phyloP scores from a whole-genome alignment of 1,284 basidiomycete genomes.

The Ceratobasidium sp. region DNA sequence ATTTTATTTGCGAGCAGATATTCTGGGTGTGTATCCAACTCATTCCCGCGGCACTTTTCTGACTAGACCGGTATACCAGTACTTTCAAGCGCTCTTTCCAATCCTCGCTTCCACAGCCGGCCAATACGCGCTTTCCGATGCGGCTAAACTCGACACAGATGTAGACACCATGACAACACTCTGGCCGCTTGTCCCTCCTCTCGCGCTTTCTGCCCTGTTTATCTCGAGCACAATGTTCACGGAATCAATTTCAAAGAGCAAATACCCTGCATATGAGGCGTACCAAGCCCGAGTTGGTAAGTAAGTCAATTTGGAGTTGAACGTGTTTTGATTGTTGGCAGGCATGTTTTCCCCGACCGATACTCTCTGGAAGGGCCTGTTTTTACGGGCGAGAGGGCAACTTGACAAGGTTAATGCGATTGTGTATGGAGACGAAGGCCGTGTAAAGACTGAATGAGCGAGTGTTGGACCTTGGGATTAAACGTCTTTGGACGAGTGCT shows the following conservation, averaged over 20 bases:
- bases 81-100: constrained; percentile 76
- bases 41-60: constrained; percentile 51
- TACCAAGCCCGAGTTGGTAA: constrained; percentile 87
- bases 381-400: constrained; percentile 58
- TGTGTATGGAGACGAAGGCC: constrained; percentile 58
- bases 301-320: constrained; percentile 58
- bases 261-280: constrained; percentile 83
- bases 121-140: constrained; percentile 54
- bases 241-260: constrained; percentile 80
- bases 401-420: constrained; percentile 59
- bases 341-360: constrained; percentile 45
- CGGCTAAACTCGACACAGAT: constrained; percentile 23
- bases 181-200: constrained; percentile 66
- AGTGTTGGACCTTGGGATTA: neutral
- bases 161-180: constrained; percentile 56
- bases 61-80: constrained; percentile 60
- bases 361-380: constrained; percentile 58
- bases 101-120: constrained; percentile 62
- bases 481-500: too few species aligned
- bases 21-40: constrained; percentile 76
- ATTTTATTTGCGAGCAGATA: constrained; percentile 88
- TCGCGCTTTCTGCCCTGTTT: constrained; percentile 77
- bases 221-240: constrained; percentile 81
- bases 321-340: constrained; percentile 32
- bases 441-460: constrained; percentile 10